These are phyloP conservation scores for Simmondsia chinensis DNA, from an alignment of 148 eudicot genomes.

Conservation along the genomic window DNA sequence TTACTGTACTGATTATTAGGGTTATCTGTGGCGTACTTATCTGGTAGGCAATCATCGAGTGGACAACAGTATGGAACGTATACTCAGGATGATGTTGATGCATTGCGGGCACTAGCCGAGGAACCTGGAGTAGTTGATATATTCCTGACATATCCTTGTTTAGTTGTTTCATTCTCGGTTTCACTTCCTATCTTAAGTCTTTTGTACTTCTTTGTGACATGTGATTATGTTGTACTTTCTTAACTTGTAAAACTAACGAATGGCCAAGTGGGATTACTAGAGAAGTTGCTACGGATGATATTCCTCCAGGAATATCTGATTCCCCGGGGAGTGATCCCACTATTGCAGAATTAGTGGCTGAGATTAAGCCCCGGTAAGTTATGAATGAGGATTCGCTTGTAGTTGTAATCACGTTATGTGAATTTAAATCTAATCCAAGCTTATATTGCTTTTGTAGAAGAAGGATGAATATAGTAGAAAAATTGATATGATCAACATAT, in stretches of 20 bases:
- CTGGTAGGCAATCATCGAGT: constrained; percentile 78
- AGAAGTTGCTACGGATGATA: constrained; percentile 38
- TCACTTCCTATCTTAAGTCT: not conserved
- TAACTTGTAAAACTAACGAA: constrained; percentile 70
- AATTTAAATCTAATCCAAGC: no score
- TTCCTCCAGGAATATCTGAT: constrained; percentile 48
- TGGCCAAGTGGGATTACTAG: constrained; percentile 84
- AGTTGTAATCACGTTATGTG: no score
- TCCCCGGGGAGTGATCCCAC: constrained; percentile 41
- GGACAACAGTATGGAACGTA: constrained; percentile 77
- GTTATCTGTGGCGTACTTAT: constrained; percentile 86
- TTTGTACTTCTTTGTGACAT: not conserved
- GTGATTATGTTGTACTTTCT: constrained; percentile 23
- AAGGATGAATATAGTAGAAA: not conserved
- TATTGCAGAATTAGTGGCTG: constrained; percentile 75
- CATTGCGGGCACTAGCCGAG: constrained; percentile 84
- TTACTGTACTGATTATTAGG: constrained; percentile 44
- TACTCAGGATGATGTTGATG: constrained; percentile 89
- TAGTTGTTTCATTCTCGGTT: not conserved
- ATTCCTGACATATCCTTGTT: constrained; percentile 88
- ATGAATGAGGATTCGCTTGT: constrained; percentile 1
- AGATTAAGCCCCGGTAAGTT: constrained; percentile 90
- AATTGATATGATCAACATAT: not conserved
- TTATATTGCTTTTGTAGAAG: not conserved
- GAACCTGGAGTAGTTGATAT: constrained; percentile 76